Base-by-base conservation (phyloP, 495 filamentous ascomycete genomes). In the Aspergillus sparsus region DNA sequence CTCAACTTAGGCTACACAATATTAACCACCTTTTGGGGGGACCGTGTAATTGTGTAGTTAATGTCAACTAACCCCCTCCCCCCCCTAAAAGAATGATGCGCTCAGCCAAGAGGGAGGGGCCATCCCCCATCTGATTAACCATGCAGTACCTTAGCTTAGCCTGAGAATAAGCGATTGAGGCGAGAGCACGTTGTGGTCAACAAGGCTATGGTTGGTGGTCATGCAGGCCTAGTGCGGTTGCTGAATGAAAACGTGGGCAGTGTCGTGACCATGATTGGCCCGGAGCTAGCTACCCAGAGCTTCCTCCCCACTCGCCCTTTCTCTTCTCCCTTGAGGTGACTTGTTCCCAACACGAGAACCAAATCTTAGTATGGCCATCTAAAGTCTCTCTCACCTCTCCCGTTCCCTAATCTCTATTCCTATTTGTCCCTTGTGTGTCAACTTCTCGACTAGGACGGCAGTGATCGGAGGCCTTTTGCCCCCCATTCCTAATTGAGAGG, bases 241-340 rank as follows among this genome's bases (percentile, higher is more conserved):
- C n/a, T 21, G 44, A n/a, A 16, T 32, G 36, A 41, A 49, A 64
- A 64, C 62, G 62, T 64, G 62, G 62, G 57, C 49, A 18, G 7
- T 27, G 44, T 31, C 21, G 13, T 15, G 33, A 8, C 34, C 11
- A 2, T 61, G 32, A 61, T 64, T 64, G 62, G 62, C 1, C 39
- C 57, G 62, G 57, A 39, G 37, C 16, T 53, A 64, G 57, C 62
- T 64, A 54, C 34, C 53, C 57, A 60, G 57, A 64, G 62, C 62
- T 64, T 58, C 44, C 62, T 64, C 62, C 44, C 62, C 57, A 49
- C 55, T 49, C 55, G 11, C 55, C 39, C 41, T 62, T 47, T 42
- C 55, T 57, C 49, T 44, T 44, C 45, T 49, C 15, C 34, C 47
- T 56, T 53, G 54, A 62, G 53, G 37, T 57, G 36, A 50, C 34